Conservation (phyloP, 495 filamentous ascomycete genomes). For the Pyronema domesticum region DNA sequence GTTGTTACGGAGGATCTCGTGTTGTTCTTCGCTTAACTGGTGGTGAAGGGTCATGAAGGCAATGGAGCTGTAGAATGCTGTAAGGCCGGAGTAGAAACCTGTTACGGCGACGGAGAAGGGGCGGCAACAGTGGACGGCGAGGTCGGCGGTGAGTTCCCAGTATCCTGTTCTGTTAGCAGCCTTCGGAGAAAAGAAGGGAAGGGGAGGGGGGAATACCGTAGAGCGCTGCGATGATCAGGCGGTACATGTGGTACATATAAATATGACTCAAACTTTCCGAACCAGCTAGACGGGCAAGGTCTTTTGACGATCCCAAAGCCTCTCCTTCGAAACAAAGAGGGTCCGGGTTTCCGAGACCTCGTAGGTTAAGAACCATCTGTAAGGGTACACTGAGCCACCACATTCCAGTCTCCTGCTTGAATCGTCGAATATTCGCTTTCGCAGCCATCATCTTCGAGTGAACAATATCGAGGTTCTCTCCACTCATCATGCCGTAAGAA, state of each 20-base stretch:
- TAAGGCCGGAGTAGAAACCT: conserved; percentile 19
- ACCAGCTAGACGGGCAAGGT: conserved; percentile 11
- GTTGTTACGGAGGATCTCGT: conserved; percentile 14
- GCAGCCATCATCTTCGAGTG: conserved; percentile 22
- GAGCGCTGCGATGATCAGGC: conserved; percentile 21
- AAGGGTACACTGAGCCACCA: conserved; percentile 24
- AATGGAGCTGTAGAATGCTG: conserved; percentile 21
- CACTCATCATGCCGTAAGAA: conserved; percentile 22
- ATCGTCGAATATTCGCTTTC: conserved; percentile 20
- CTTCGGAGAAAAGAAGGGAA: not conserved
- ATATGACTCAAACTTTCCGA: conserved; percentile 25
- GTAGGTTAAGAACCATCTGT: conserved; percentile 22
- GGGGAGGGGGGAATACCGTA: conserved; percentile 3
- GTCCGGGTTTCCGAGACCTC: conserved; percentile 21
- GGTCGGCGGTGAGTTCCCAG: conserved; percentile 19
- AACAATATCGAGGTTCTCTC: conserved; percentile 13
- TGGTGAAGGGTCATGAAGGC: conserved; percentile 20
- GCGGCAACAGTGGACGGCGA: conserved; percentile 20
- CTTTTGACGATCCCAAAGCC: conserved; percentile 8
- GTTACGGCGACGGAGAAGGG: conserved; percentile 15
- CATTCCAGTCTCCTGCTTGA: conserved; percentile 23
- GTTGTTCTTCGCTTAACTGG: conserved; percentile 18
- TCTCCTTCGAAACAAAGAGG: conserved; percentile 23
- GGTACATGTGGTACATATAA: conserved; percentile 25
- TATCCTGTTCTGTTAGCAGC: not conserved